A percentile compares a stretch with the other conserved stretches of the same genome.
Conservation (phyloP, 345 rosid genomes). For the Acer negundo region DNA sequence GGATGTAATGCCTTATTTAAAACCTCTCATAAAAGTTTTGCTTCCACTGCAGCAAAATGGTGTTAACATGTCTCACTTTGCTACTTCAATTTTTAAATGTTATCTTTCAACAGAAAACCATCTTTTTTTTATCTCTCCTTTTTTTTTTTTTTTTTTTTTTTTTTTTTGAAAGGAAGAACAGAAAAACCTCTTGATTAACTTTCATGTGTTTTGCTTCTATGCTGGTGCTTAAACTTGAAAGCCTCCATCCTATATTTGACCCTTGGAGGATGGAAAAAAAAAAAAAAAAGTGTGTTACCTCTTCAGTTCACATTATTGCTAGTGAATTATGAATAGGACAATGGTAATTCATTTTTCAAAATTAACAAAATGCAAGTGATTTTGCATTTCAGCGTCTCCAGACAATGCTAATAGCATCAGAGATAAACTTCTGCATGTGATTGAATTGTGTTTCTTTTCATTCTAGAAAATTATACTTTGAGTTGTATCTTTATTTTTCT, state of each 20-base stretch:
- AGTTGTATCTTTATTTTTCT: conserved; percentile 12
- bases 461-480: not conserved
- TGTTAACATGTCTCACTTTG: too few species aligned
- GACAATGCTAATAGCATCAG: not conserved
- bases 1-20: too few species aligned
- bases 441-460: not conserved
- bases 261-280: not conserved
- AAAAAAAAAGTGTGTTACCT: not conserved
- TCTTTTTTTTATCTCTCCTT: too few species aligned
- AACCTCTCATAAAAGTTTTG: too few species aligned
- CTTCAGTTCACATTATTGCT: not conserved
- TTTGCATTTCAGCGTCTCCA: not conserved
- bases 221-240: not conserved
- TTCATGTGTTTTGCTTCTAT: not conserved
- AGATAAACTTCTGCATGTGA: not conserved
- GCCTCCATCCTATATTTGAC: not conserved
- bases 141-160: too few species aligned
- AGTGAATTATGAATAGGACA: not conserved
- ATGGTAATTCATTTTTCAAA: not conserved
- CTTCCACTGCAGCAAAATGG: too few species aligned
- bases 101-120: too few species aligned
- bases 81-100: too few species aligned
- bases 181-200: too few species aligned
- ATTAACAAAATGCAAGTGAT: not conserved
- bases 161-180: too few species aligned